Percentiles rank a stretch among this genome's conserved stretches.
Conservation (phyloP, 1,284 basidiomycete species). For the Omphalotus olearius region DNA sequence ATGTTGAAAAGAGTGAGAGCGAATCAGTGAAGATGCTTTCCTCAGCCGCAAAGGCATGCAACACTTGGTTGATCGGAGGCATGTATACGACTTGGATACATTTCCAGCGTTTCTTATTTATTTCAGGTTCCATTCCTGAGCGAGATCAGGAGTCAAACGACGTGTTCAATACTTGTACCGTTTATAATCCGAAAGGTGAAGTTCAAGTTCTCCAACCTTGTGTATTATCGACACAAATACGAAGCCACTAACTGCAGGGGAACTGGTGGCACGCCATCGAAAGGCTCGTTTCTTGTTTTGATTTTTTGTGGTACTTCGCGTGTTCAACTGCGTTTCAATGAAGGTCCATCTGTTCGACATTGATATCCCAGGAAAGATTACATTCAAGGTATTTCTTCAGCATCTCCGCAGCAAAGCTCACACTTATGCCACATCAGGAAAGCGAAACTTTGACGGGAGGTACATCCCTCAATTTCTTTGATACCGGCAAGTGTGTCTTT, state of each 20-base stretch:
- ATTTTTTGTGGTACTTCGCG: too few species aligned
- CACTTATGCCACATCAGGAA: conserved; percentile 53
- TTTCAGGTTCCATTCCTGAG: conserved; percentile 85
- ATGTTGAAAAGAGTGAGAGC: conserved; percentile 57
- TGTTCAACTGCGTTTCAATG: not conserved
- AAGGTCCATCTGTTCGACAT: conserved; percentile 99
- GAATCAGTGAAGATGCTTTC: conserved; percentile 85
- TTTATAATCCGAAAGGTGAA: conserved; percentile 82
- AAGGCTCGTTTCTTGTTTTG: too few species aligned
- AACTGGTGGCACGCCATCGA: conserved; percentile 84
- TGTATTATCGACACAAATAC: not conserved
- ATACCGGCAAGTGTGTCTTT: conserved; percentile 60
- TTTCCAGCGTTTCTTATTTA: not conserved
- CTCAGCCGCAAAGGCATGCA: conserved; percentile 75
- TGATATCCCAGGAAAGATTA: conserved; percentile 95
- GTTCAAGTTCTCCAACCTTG: conserved; percentile 17
- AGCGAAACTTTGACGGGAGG: conserved; percentile 91
- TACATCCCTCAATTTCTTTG: conserved; percentile 74
- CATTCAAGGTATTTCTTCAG: conserved; percentile 71
- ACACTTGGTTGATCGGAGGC: conserved; percentile 92
- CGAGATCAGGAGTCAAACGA: conserved; percentile 59
- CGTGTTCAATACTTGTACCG: conserved; percentile 91
- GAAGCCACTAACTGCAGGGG: conserved; percentile 43
- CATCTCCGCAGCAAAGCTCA: not conserved
- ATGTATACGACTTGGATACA: conserved; percentile 16